Base-by-base conservation (phyloP, 2,329 filamentous ascomycete species). In the Pestalotiopsis sp. region DNA sequence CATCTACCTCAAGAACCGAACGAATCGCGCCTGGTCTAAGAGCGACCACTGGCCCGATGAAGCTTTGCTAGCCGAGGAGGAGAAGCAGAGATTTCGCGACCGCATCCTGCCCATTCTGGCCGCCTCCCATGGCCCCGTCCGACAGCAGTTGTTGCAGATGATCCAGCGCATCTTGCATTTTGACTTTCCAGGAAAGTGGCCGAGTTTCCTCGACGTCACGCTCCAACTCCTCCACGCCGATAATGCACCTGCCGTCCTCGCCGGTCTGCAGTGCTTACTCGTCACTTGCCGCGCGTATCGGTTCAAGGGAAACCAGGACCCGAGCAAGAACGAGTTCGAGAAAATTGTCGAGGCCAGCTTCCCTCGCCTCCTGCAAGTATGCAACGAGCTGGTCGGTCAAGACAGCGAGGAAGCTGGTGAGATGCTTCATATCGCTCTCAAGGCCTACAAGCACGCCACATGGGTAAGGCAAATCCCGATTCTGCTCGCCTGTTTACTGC, bases 401-500 rank as follows among this genome's bases (percentile, higher is more conserved):
- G 93, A 93, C 78, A 97, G 93, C 78, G 86, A 97, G 74, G 96
- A 99, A 82, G 96, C 95, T 20, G 95, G 93, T 69, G 96, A 98
- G 84, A 98, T 99, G 93, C 86, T 99, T 74, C 93, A 97, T 78
- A 91, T 97, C 69, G 93, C 97, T 67, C 88, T 99, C 77, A 99
- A 99, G 85, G 92, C 94, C 49, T 99, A 97, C 83, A 99, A 99
- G 84, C 95, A 99, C 83, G 95, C 96, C 62, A 97, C 97, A 76
- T 99, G 97, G 87, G 93, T 97, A 84, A 77, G 91, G 85, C 36
- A 39, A 45, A 6, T 6, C 12, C 17, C 59, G 9, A 36, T 9
- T 2, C 17, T 13, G 31, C 27, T 25, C n/a, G 59, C 14, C 17
- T 41, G 36, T 41, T 14, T 23, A 45, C 14, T 20, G 61, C 57